Evolutionary conservation across 2,329 filamentous ascomycete species (phyloP).

Genomic region (Microdochium paspali): DNA sequence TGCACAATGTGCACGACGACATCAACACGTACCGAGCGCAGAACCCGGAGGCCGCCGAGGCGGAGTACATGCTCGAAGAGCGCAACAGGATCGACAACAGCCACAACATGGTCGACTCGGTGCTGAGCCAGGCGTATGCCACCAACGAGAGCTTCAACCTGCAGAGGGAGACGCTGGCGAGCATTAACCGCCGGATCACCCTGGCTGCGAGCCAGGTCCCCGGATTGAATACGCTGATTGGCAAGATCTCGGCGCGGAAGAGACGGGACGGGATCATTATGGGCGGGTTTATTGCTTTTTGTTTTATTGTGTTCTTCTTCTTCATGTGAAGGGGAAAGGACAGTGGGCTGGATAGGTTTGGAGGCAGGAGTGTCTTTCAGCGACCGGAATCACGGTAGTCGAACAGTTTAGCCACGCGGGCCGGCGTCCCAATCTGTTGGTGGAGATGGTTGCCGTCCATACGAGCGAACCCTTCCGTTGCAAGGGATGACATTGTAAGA

Average conservation of each 20-base stretch:
- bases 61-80: constrained; percentile 96
- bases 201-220: constrained; percentile 84
- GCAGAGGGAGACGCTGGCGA: constrained; percentile 80
- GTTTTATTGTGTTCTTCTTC: constrained; percentile 78
- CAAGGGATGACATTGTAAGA: no score
- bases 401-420: no score
- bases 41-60: constrained; percentile 76
- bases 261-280: constrained; percentile 90
- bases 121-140: constrained; percentile 91
- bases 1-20: constrained; percentile 83
- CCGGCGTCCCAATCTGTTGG: no score
- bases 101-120: constrained; percentile 79
- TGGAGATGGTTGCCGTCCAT: no score
- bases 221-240: constrained; percentile 85
- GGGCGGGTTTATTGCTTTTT: constrained; percentile 83
- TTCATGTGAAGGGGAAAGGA: constrained; percentile 43
- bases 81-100: constrained; percentile 77
- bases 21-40: constrained; percentile 80
- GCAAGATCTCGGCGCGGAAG: constrained; percentile 89
- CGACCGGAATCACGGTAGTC: no score
- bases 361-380: no score
- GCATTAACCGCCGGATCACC: constrained; percentile 84
- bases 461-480: no score
- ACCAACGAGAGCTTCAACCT: constrained; percentile 85
- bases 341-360: background rate